Percentiles rank a stretch among this genome's conserved stretches.
Conservation (phyloP, 2,329 filamentous ascomycete genomes). For the Penicillium sp. region DNA sequence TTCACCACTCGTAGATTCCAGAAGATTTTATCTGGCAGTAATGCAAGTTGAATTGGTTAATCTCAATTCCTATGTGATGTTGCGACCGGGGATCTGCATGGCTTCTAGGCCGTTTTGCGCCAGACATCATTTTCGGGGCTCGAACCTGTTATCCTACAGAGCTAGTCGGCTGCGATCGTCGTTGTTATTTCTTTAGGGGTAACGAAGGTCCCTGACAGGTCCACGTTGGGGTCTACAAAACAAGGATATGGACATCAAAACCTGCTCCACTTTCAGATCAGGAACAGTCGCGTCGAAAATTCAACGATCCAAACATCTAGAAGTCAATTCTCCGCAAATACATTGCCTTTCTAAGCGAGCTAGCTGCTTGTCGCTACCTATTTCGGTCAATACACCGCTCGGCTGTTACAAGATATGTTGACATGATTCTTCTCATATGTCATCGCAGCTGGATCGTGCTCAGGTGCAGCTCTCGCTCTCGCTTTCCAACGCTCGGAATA, state of each 20-base stretch:
- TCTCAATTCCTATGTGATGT: slow-evolving; percentile 1
- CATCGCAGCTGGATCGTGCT: not conserved
- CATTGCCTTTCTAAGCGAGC: not conserved
- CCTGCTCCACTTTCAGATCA: slow-evolving; percentile 13
- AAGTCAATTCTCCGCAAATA: not conserved
- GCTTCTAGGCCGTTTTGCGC: not conserved
- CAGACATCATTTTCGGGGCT: not conserved
- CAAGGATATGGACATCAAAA: slow-evolving; percentile 8
- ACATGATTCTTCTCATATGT: not conserved
- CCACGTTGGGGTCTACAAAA: slow-evolving; percentile 9
- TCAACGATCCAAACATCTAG: not conserved
- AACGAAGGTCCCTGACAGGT: not conserved
- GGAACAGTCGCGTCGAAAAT: slow-evolving; percentile 1
- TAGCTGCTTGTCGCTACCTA: not conserved
- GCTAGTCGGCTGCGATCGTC: not conserved
- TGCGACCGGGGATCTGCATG: not conserved
- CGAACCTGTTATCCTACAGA: not conserved
- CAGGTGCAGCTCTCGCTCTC: not conserved
- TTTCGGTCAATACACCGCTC: not conserved
- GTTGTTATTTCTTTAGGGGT: not conserved
- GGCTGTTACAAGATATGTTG: not conserved
- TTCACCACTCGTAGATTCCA: too few relatives aligned
- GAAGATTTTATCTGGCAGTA: not conserved
- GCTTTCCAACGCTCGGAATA: not conserved
- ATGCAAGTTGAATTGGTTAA: not conserved